Conservation (phyloP, 495 filamentous ascomycete genomes). For the Aspergillus sclerotiicarbonarius region DNA sequence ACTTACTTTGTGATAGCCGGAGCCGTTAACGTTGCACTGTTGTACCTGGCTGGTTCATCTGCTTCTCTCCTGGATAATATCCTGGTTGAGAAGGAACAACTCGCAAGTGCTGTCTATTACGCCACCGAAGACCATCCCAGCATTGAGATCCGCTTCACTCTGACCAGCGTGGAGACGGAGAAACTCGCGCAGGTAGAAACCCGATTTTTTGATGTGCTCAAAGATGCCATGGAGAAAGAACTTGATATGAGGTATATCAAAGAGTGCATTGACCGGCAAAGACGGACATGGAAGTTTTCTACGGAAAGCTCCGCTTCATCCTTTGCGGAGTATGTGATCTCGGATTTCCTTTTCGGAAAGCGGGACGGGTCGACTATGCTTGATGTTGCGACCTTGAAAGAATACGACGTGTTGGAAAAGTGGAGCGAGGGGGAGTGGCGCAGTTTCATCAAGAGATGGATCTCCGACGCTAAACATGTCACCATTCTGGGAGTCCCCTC, state of each 20-base stretch:
- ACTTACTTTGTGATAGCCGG: conserved; percentile 42
- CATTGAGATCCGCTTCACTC: conserved; percentile 75
- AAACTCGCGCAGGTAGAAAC: conserved; percentile 80
- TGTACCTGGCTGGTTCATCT: conserved; percentile 88
- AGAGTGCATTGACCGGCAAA: conserved; percentile 78
- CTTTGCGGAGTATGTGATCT: conserved; percentile 78
- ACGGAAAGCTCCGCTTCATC: conserved; percentile 72
- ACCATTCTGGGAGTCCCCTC: conserved; percentile 87
- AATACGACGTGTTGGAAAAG: conserved; percentile 71
- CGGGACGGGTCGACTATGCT: conserved; percentile 78
- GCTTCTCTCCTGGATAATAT: conserved; percentile 88
- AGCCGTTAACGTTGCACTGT: conserved; percentile 72
- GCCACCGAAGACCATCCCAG: conserved; percentile 74
- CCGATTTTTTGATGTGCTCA: conserved; percentile 78
- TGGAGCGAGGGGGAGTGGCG: conserved; percentile 88
- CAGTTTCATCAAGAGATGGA: conserved; percentile 75
- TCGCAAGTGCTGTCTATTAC: conserved; percentile 79
- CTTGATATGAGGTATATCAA: conserved; percentile 86
- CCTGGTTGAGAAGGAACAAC: conserved; percentile 89
- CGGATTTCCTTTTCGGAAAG: conserved; percentile 86
- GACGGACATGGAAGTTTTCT: conserved; percentile 72
- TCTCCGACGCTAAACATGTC: conserved; percentile 80
- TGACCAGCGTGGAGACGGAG: conserved; percentile 82
- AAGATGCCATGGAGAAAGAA: conserved; percentile 72
- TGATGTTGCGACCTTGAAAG: conserved; percentile 62